phyloP scores from a whole-genome alignment of 306 rosid genomes.

The Elaeagnus macrophylla region DNA sequence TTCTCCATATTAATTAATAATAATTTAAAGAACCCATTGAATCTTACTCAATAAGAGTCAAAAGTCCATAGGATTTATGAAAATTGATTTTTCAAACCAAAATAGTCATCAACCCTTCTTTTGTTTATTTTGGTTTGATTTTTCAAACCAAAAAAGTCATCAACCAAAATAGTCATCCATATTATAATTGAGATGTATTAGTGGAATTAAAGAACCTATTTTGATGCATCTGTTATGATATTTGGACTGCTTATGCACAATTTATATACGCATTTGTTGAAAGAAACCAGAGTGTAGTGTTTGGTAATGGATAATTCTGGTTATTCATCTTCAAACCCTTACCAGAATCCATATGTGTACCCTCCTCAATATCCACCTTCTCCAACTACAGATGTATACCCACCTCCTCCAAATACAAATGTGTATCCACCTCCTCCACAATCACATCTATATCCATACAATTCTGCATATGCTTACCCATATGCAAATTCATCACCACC shows the following conservation, averaged over 20 bases:
- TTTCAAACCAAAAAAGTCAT: too few relatives aligned
- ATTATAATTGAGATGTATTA: too few relatives aligned
- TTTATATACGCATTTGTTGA: background rate
- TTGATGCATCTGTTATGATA: background rate
- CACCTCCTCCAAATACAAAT: conserved; percentile 4
- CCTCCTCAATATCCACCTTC: conserved; percentile 25
- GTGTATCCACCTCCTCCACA: too few relatives aligned
- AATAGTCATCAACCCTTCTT: too few relatives aligned
- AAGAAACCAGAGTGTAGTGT: conserved; percentile 2
- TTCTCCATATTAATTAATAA: too few relatives aligned
- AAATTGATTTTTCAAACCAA: too few relatives aligned
- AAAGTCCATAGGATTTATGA: too few relatives aligned
- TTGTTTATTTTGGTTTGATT: too few relatives aligned
- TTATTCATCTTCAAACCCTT: conserved; percentile 32
- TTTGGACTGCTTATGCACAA: background rate
- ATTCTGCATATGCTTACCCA: conserved; percentile 17
- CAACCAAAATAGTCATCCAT: too few relatives aligned
- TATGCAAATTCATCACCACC: conserved; percentile 32
- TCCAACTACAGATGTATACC: conserved; percentile 12
- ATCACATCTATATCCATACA: conserved; percentile 21
- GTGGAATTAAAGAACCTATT: background rate
- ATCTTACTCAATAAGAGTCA: too few relatives aligned
- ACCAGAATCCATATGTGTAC: conserved; percentile 33
- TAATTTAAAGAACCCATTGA: background rate
- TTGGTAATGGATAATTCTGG: conserved; percentile 40